Evolutionary conservation across 352 stramenopile genomes (phyloP).

Genomic region (Phytophthora gonapodyides): DNA sequence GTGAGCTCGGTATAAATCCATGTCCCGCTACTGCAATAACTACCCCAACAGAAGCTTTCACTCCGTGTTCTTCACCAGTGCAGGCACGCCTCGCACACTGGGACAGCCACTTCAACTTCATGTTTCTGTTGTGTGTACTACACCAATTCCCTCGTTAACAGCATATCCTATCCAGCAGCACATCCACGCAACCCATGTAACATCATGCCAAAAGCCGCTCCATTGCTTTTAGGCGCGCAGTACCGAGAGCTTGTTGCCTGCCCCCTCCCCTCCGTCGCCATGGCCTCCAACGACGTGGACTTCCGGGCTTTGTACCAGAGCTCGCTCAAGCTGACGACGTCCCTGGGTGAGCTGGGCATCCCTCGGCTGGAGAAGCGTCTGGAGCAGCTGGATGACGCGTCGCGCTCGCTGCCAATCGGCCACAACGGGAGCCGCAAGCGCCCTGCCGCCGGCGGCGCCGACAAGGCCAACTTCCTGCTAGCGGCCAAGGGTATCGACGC

Average conservation of each 20-base stretch:
- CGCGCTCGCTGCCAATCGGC: constrained; percentile 40
- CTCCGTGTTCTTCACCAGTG: no score
- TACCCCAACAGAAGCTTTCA: no score
- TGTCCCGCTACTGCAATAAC: no score
- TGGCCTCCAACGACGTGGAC: constrained; percentile 66
- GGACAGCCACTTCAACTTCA: no score
- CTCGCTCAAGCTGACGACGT: constrained; percentile 85
- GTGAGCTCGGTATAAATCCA: no score
- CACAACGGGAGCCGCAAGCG: constrained; percentile 53
- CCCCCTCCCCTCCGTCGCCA: constrained; percentile 20
- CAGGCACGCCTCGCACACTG: no score
- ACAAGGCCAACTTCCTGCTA: constrained; percentile 87
- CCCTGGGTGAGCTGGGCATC: constrained; percentile 74
- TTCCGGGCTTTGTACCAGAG: constrained; percentile 89
- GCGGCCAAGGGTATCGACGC: constrained; percentile 86
- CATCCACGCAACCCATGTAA: neutral
- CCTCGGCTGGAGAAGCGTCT: constrained; percentile 78
- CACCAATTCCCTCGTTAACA: neutral
- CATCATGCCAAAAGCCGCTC: constrained; percentile 18
- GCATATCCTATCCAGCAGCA: constrained; percentile 10
- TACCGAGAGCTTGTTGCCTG: neutral
- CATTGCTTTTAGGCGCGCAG: constrained; percentile 26
- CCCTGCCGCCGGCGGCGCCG: constrained; percentile 35
- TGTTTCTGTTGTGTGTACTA: constrained; percentile 10
- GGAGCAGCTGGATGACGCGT: constrained; percentile 81